phyloP scores from a whole-genome alignment of 495 filamentous ascomycete genomes.

The Podospora tetraspora region DNA sequence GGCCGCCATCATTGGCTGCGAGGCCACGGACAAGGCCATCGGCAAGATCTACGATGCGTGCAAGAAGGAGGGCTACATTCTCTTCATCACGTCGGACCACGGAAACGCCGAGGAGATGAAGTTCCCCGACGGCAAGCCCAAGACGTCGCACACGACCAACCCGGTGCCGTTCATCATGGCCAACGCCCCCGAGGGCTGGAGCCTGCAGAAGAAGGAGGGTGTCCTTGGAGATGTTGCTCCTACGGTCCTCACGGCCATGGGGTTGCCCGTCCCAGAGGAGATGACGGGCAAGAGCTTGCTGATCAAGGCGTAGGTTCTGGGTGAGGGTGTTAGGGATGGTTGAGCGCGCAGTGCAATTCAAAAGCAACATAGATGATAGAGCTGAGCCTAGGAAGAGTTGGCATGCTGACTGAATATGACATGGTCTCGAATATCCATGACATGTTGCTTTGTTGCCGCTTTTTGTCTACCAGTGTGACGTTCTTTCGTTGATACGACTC shows the following conservation, averaged over 20 bases:
- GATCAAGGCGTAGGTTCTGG: constrained; percentile 53
- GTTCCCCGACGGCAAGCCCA: constrained; percentile 87
- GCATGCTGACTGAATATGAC: not conserved
- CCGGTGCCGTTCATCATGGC: constrained; percentile 97
- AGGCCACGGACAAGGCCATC: constrained; percentile 87
- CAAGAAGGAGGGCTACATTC: constrained; percentile 83
- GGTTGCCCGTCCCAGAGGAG: constrained; percentile 78
- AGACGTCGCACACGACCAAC: constrained; percentile 97
- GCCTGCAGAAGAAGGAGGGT: constrained; percentile 71
- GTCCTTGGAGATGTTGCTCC: constrained; percentile 96
- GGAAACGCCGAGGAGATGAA: constrained; percentile 99
- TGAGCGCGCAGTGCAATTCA: constrained; percentile 1
- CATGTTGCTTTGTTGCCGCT: not conserved
- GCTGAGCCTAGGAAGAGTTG: constrained; percentile 1
- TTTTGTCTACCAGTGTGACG: too few species aligned
- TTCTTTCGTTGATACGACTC: not conserved
- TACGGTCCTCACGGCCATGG: constrained; percentile 85
- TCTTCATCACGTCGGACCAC: constrained; percentile 94
- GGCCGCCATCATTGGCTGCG: constrained; percentile 82
- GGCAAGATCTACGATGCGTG: constrained; percentile 85
- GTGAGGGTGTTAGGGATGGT: constrained; percentile 11
- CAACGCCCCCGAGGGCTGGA: constrained; percentile 88
- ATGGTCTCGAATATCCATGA: not conserved
- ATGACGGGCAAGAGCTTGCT: constrained; percentile 86
- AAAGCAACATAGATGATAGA: constrained; percentile 19